Evolutionary conservation across 148 eudicot genomes (phyloP), one percentile per base, ranked within the genome.

Genomic region (Limonium bicolor): DNA sequence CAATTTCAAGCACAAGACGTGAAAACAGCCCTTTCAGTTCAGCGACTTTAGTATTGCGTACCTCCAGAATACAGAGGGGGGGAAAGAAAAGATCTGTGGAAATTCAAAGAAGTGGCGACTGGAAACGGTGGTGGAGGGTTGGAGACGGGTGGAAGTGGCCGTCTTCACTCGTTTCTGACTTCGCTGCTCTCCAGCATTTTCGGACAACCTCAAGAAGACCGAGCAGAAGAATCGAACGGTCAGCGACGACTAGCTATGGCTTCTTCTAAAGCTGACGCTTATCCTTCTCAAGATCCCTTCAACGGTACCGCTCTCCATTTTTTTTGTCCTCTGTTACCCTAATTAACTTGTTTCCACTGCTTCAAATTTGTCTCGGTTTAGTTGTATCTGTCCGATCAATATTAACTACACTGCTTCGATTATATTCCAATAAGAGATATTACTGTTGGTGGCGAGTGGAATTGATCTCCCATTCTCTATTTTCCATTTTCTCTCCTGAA

Each of bases 141-240:
- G 27, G 55, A 18, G 35, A 17, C 26, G 80, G 59, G 65, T 5
- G 69, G 71, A 46, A 73, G 57, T 43, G 50, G 80, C 70, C 86
- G 78, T 66, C 76, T 79, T 66, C 69, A 66, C 24, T 23, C 58
- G 53, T 71, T 75, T 54, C 20, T 79, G 6, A 72, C 79, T 20
- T 59, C 82, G 12, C 18, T 79, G 15, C 35, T 69, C 39, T 20
- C 80, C 36, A 77, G 73, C 36, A 53, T 73, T 51, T 80, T 77
- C 15, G 82, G 82, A 15, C 75, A 67, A 27, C 70, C 73, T 14
- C 56, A 70, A 10, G 6, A 63, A 53, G 23, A 50, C 7, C 54
- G 60, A 33, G 49, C 29, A 13, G 41, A 34, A 20, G n/a, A n/a
- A n/a, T n/a, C n/a, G n/a, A n/a, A n/a, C n/a, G n/a, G n/a, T n/a